Evolutionary conservation across 2,329 filamentous ascomycete species (phyloP), one percentile per base, ranked within the genome.

Genomic region (Colletotrichum limetticola): DNA sequence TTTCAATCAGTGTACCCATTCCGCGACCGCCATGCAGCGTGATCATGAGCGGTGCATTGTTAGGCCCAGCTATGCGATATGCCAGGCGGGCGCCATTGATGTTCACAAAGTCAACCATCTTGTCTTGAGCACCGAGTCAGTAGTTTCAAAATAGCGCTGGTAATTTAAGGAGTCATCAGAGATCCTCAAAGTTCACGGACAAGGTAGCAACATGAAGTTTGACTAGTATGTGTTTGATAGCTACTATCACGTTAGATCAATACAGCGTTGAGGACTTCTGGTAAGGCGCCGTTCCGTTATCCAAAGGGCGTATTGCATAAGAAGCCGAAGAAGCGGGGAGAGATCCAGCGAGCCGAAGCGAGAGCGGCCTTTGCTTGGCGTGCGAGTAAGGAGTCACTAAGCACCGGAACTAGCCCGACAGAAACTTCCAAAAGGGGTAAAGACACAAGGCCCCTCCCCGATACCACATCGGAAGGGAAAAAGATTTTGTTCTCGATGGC

Each of bases 1-100:
- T n/a, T 7, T 6, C 3, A 2, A 32, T 22, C 19, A 8, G 68
- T 76, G 52, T 65, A 80, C 80, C 82, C 63, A 83, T 79, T 2
- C 82, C 81, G 11, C 82, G 76, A 1, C 82, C 82, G 9, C 82
- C 82, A 60, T 83, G 82, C 5, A 83, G 76, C 0, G 82, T 82
- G 26, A 83, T 82, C 59, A 83, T 74, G 9, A 83, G 75, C 11
- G 80, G 81, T 2, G 77, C 80, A 28, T 77, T 49, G 6, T 75
- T 74, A 0, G 80, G 78, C 0, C 81, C 82, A 28, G 74, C 72
- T 2, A 83, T 57, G 5, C 76, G 76, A 49, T 83, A 83, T 7
- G 79, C 81, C 32, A 83, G 75, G 5, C 74, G 73, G 11, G 81
- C 82, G 2, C 79, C 79, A 62, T 83, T 83, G 58, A 82, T 79